A percentile compares a stretch with the other conserved stretches of the same genome.
phyloP scores from a whole-genome alignment of 176 grass and related monocot genomes.

The Avena eriantha region DNA sequence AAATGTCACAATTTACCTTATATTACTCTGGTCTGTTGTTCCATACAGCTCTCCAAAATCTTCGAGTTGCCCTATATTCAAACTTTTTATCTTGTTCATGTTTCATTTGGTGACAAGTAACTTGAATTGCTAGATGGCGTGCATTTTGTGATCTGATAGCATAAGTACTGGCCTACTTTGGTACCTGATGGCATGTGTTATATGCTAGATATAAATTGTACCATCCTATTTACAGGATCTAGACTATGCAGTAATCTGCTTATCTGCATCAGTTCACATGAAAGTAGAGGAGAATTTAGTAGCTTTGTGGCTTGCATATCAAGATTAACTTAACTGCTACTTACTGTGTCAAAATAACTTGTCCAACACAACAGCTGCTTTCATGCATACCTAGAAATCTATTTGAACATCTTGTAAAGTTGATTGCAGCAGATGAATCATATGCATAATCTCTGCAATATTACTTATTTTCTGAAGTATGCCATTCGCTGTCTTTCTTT shows the following conservation, averaged over 20 bases:
- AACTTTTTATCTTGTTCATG: not conserved
- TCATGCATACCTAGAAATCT: not conserved
- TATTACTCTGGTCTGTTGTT: not conserved
- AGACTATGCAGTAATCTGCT: not conserved
- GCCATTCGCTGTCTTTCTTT: conserved; percentile 20
- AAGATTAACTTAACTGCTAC: not conserved
- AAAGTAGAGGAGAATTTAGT: not conserved
- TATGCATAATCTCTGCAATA: not conserved
- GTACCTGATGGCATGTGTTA: not conserved
- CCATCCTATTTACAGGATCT: not conserved
- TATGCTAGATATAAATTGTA: conserved; percentile 9
- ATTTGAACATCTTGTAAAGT: conserved; percentile 25
- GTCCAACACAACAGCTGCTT: not conserved
- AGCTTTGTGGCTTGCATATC: not conserved
- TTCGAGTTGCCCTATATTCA: not conserved
- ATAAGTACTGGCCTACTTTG: not conserved
- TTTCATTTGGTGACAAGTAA: not conserved
- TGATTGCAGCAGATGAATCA: not conserved
- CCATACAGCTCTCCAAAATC: not conserved
- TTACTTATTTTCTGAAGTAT: conserved; percentile 1
- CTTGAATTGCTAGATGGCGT: not conserved
- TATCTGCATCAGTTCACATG: not conserved
- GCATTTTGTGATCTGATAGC: not conserved
- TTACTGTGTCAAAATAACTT: not conserved
- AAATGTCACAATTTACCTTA: not conserved